Conservation (phyloP, 768 basidiomycete species). For the Russula griseocarnosa region DNA sequence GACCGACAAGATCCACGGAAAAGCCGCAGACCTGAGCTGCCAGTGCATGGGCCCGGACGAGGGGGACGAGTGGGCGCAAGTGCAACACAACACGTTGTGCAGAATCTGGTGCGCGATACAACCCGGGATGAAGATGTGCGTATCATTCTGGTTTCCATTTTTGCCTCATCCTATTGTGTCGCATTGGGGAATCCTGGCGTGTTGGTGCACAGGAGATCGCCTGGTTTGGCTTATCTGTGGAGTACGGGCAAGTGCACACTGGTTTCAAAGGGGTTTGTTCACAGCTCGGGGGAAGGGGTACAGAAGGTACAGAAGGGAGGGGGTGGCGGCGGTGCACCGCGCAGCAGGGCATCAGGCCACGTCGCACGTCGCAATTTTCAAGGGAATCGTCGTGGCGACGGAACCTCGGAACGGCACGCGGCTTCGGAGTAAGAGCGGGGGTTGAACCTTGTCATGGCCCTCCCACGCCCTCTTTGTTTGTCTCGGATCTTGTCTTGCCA, state of each 20-base stretch:
- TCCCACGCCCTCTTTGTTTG: conserved; percentile 20
- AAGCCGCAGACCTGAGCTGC: conserved; percentile 87
- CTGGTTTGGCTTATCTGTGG: conserved; percentile 11
- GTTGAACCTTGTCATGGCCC: conserved; percentile 18
- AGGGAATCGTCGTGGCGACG: conserved; percentile 26
- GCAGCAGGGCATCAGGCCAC: conserved; percentile 13
- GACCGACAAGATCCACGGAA: conserved; percentile 86
- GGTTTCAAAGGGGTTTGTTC: conserved; percentile 3
- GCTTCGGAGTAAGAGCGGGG: conserved; percentile 20
- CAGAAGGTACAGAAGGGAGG: background rate
- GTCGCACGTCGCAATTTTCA: conserved; percentile 21
- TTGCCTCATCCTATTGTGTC: conserved; percentile 25
- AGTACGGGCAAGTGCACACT: background rate
- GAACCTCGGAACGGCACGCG: conserved; percentile 2
- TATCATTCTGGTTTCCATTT: conserved; percentile 35
- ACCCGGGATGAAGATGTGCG: conserved; percentile 93
- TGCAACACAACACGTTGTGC: conserved; percentile 95
- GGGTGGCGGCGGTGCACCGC: background rate
- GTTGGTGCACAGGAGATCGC: background rate
- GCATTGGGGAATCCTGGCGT: conserved; percentile 23
- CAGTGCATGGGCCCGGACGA: conserved; percentile 86
- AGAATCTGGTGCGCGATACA: conserved; percentile 87
- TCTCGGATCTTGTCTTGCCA: conserved; percentile 12
- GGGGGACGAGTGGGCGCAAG: conserved; percentile 95
- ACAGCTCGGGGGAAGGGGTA: conserved; percentile 4